Evolutionary conservation across 352 stramenopile species (phyloP).

Genomic region (Phytopythium kandeliae): DNA sequence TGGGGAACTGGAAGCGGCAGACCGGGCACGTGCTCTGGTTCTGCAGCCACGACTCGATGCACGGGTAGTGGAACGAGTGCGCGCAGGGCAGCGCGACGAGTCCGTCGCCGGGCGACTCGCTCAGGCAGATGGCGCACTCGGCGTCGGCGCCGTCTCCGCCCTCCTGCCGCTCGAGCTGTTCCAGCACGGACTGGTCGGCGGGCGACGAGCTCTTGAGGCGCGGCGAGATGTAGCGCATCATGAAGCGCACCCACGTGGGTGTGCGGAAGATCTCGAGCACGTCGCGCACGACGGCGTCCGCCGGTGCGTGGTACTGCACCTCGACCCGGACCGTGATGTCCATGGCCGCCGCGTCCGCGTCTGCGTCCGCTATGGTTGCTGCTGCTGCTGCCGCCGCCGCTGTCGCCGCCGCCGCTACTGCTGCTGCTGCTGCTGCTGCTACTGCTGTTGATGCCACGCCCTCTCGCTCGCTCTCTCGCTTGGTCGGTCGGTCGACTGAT

Average conservation of each 20-base stretch:
- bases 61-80: conserved; percentile 92
- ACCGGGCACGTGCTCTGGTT: conserved; percentile 91
- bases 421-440: no score
- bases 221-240: conserved; percentile 71
- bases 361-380: conserved; percentile 10
- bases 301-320: conserved; percentile 62
- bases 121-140: conserved; percentile 90
- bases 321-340: conserved; percentile 65
- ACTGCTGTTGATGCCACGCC: no score
- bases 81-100: conserved; percentile 80
- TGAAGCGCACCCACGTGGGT: conserved; percentile 72
- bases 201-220: conserved; percentile 63
- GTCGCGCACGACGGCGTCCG: conserved; percentile 37
- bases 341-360: conserved; percentile 22
- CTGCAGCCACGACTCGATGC: conserved; percentile 89
- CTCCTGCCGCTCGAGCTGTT: conserved; percentile 35
- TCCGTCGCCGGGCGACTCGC: conserved; percentile 50
- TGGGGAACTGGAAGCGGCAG: conserved; percentile 89
- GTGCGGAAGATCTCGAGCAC: conserved; percentile 67
- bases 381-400: not conserved
- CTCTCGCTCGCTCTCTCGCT: no score
- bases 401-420: no score
- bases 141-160: conserved; percentile 15
- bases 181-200: conserved; percentile 46
- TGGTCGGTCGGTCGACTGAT: no score